Conservation (phyloP, 345 rosid genomes). For the Arabidopsis arenosa region DNA sequence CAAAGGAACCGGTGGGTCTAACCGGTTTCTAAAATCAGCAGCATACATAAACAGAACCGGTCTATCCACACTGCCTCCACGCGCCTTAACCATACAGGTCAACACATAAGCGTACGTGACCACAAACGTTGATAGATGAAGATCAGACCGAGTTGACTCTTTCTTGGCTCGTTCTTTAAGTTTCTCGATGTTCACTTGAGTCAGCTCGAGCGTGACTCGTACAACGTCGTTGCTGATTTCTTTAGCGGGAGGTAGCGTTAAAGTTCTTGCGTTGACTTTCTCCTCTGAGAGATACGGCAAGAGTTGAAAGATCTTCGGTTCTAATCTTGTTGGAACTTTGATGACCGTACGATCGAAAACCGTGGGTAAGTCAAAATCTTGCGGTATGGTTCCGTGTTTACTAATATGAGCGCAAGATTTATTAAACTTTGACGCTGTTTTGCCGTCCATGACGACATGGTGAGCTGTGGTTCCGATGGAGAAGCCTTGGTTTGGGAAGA, state of each 20-base stretch:
- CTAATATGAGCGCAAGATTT: background rate
- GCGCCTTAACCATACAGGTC: background rate
- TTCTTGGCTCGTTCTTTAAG: background rate
- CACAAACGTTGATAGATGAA: background rate
- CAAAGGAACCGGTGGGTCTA: background rate
- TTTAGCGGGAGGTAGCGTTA: background rate
- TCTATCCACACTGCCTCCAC: background rate
- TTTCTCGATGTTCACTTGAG: background rate
- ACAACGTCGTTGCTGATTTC: background rate
- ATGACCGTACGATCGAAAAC: background rate
- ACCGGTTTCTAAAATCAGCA: background rate
- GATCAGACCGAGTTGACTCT: background rate
- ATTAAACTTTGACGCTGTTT: background rate
- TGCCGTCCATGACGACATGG: background rate
- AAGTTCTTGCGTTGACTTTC: background rate
- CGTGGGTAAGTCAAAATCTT: background rate
- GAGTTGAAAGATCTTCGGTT: background rate
- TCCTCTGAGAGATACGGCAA: background rate
- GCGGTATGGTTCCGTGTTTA: background rate
- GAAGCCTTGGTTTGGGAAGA: background rate
- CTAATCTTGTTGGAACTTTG: background rate
- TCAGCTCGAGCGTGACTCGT: background rate
- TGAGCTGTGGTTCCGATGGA: background rate
- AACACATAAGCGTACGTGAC: background rate
- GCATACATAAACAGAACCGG: background rate